A percentile compares a stretch with the other conserved stretches of the same genome.
These are phyloP conservation scores for Chaetomium sp. DNA, from an alignment of 2,329 filamentous ascomycete genomes.

Conservation along the genomic window DNA sequence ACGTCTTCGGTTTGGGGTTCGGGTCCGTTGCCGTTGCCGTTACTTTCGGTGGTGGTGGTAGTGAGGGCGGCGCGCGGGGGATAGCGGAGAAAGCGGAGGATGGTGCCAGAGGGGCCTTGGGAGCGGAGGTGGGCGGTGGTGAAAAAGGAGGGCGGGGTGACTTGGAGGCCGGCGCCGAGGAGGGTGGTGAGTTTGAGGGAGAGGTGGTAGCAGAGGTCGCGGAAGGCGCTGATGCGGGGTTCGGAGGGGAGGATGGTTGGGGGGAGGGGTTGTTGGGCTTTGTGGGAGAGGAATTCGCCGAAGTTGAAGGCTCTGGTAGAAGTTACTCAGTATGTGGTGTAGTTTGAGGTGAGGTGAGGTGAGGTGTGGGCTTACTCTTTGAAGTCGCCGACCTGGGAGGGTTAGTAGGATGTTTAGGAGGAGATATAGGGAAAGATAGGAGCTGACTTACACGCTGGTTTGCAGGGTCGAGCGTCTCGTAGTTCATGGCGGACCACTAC, in stretches of 20 bases:
- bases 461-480: conserved; percentile 79
- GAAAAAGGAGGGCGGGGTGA: conserved; percentile 49
- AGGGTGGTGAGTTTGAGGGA: conserved; percentile 68
- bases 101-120: conserved; percentile 46
- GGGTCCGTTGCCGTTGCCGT: background rate
- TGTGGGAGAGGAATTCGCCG: conserved; percentile 63
- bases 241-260: conserved; percentile 53
- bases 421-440: background rate
- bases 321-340: background rate
- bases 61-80: conserved; percentile 43
- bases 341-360: background rate
- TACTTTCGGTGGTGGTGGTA: conserved; percentile 31
- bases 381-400: conserved; percentile 64
- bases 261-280: conserved; percentile 73
- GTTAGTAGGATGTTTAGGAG: background rate
- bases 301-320: conserved; percentile 94
- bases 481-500: conserved; percentile 75
- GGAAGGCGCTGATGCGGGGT: conserved; percentile 58
- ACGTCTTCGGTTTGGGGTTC: conserved; percentile 50
- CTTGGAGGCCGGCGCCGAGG: conserved; percentile 68
- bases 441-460: conserved; percentile 59
- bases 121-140: conserved; percentile 41
- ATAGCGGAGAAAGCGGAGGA: conserved; percentile 67
- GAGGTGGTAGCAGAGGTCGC: conserved; percentile 62
- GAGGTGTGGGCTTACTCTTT: conserved; percentile 84